Evolutionary conservation across 1,284 basidiomycete genomes (phyloP).

Genomic region (Sanguinoderma infundibulare): DNA sequence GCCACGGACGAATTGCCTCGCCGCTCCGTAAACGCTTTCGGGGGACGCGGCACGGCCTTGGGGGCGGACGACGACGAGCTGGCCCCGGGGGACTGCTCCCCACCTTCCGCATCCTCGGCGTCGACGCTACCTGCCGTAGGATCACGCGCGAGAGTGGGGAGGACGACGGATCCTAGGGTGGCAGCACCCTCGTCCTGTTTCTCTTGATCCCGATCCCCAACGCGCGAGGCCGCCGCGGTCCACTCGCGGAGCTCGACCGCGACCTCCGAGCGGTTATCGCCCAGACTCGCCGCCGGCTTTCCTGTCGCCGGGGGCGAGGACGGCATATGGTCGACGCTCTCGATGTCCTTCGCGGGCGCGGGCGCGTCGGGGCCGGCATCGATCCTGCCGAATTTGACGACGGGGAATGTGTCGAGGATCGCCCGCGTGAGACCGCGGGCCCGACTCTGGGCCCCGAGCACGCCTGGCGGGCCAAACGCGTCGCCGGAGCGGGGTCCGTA

Average conservation of each 20-base stretch:
- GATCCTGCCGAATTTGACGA: constrained; percentile 77
- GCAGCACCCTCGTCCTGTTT: too few species aligned
- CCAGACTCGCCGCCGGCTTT: not conserved
- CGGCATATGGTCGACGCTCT: constrained; percentile 20
- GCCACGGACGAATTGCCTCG: too few species aligned
- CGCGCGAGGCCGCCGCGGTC: constrained; percentile 8
- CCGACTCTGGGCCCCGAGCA: constrained; percentile 60
- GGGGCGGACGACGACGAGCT: constrained; percentile 21
- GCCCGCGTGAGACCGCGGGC: constrained; percentile 85
- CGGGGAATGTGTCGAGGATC: constrained; percentile 92
- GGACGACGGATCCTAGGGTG: too few species aligned
- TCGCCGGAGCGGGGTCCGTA: constrained; percentile 76
- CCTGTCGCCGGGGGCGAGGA: not conserved
- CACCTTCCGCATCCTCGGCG: not conserved
- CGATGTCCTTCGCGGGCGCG: constrained; percentile 39
- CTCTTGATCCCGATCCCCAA: too few species aligned
- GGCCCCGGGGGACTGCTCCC: constrained; percentile 11
- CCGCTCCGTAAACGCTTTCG: too few species aligned
- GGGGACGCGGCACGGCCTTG: constrained; percentile 21
- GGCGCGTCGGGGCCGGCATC: constrained; percentile 14
- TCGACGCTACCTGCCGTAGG: not conserved
- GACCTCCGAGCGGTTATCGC: constrained; percentile 8
- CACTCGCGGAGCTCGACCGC: constrained; percentile 24
- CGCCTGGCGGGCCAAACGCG: constrained; percentile 34
- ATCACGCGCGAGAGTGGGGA: constrained; percentile 4